phyloP scores from a whole-genome alignment of 768 basidiomycete genomes.

The Phlebiopsis flavidoalba region DNA sequence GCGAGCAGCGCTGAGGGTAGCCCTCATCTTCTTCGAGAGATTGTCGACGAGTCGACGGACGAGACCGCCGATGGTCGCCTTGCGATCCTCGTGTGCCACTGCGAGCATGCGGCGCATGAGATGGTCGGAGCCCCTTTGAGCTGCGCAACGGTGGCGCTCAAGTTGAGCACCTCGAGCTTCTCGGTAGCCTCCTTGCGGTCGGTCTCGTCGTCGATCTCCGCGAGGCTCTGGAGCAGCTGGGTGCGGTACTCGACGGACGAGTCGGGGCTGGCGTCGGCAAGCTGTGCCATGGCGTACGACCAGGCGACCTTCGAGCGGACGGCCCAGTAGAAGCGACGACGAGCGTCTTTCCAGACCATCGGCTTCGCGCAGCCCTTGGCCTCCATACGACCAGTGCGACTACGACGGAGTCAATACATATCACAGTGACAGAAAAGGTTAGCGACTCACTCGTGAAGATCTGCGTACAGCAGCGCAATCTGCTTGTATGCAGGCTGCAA shows the following conservation, averaged over 20 bases:
- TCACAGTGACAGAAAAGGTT: not conserved
- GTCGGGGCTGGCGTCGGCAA: constrained; percentile 70
- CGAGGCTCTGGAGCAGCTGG: constrained; percentile 57
- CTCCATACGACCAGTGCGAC: constrained; percentile 94
- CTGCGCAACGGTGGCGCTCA: constrained; percentile 55
- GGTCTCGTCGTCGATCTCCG: constrained; percentile 46
- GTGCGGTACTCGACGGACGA: constrained; percentile 62
- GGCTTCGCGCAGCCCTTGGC: constrained; percentile 93
- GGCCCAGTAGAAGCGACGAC: constrained; percentile 92
- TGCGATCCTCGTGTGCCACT: constrained; percentile 68
- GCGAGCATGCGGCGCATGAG: constrained; percentile 62
- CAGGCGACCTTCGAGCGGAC: constrained; percentile 77
- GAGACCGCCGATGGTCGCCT: constrained; percentile 71
- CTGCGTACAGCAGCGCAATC: constrained; percentile 89
- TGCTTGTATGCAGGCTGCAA: constrained; percentile 91
- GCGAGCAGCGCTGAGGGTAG: constrained; percentile 52
- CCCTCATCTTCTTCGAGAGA: constrained; percentile 69
- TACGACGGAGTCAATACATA: constrained; percentile 28
- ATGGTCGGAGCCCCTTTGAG: constrained; percentile 67
- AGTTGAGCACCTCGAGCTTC: constrained; percentile 66
- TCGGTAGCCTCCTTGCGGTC: constrained; percentile 56
- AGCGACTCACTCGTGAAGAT: constrained; percentile 84
- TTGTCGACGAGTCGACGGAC: constrained; percentile 67
- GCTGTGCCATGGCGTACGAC: constrained; percentile 53
- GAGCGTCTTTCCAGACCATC: constrained; percentile 82